Evolutionary conservation across 306 rosid genomes (phyloP).

Genomic region (Vicia villosa): DNA sequence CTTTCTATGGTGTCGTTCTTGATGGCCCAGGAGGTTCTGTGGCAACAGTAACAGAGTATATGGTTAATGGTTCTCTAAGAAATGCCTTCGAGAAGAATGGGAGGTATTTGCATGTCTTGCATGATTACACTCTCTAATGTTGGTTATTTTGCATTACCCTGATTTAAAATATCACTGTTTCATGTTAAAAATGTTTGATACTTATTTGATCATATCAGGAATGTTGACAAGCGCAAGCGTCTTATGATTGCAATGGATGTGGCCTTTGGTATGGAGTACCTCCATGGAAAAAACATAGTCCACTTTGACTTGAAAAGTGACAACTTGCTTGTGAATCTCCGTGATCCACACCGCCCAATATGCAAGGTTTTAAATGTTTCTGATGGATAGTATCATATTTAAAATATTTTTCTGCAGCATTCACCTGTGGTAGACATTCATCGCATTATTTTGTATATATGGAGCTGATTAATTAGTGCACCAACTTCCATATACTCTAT

Average conservation of each 20-base stretch:
- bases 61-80: conserved; percentile 93
- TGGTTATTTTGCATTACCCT: conserved; percentile 18
- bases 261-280: conserved; percentile 96
- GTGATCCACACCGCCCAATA: conserved; percentile 92
- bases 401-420: conserved; percentile 20
- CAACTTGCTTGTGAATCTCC: conserved; percentile 90
- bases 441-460: not conserved
- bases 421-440: conserved; percentile 13
- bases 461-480: conserved; percentile 7
- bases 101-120: conserved; percentile 50
- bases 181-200: conserved; percentile 10
- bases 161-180: not conserved
- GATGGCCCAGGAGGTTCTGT: conserved; percentile 92
- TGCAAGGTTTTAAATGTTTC: conserved; percentile 69
- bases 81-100: conserved; percentile 82
- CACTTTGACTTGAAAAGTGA: conserved; percentile 98
- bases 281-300: conserved; percentile 91
- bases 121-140: not conserved
- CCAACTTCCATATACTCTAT: not conserved
- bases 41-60: conserved; percentile 93
- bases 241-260: conserved; percentile 93
- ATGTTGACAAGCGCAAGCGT: conserved; percentile 82
- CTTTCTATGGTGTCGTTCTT: conserved; percentile 91
- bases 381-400: conserved; percentile 21
- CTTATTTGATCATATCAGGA: conserved; percentile 51